Evolutionary conservation across 345 rosid species (phyloP).

Genomic region (Turritis glabra): DNA sequence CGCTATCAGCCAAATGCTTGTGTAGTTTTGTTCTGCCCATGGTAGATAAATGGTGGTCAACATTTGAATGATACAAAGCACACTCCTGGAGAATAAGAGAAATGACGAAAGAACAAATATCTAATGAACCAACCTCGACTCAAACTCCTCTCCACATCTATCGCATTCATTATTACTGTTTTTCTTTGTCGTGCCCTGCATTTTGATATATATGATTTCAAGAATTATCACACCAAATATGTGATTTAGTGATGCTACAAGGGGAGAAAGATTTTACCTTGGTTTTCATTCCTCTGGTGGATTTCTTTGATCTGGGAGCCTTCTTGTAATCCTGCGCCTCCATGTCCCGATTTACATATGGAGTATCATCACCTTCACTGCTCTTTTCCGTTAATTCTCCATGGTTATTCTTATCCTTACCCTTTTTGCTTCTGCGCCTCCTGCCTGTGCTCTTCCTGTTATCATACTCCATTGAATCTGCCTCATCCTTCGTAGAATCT

Average conservation of each 20-base stretch:
- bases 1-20: conserved; percentile 73
- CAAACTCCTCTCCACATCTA: conserved; percentile 82
- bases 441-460: conserved; percentile 37
- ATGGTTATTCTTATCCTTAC: conserved; percentile 22
- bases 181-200: conserved; percentile 63
- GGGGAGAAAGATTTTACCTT: conserved; percentile 53
- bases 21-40: conserved; percentile 68
- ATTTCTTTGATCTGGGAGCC: conserved; percentile 55
- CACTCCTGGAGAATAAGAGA: neutral
- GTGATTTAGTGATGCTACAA: conserved; percentile 9
- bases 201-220: conserved; percentile 5
- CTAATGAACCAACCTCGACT: conserved; percentile 59
- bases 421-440: conserved; percentile 39
- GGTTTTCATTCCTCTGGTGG: conserved; percentile 73
- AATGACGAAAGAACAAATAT: conserved; percentile 12
- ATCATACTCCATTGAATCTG: conserved; percentile 32
- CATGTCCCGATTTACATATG: conserved; percentile 15
- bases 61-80: neutral
- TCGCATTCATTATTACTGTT: conserved; percentile 58
- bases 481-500: conserved; percentile 33
- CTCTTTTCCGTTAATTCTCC: conserved; percentile 25
- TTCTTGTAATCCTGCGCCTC: conserved; percentile 44
- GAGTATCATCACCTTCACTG: conserved; percentile 40
- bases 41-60: conserved; percentile 3
- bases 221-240: neutral